These are phyloP conservation scores for Dacryopinax spathularia DNA, from an alignment of 768 basidiomycete species.

Conservation along the genomic window DNA sequence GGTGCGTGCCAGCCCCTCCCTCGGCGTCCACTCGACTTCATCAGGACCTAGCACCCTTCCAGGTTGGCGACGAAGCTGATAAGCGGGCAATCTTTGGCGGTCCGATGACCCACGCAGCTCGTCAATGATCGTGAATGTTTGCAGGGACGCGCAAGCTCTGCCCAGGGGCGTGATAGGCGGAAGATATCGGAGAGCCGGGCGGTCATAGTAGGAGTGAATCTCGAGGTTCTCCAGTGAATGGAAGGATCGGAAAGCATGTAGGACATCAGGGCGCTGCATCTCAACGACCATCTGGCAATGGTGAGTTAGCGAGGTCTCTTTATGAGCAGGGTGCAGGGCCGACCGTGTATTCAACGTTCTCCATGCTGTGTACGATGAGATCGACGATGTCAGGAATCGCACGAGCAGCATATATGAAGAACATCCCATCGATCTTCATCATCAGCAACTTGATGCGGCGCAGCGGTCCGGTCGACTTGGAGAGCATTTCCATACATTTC, in stretches of 20 bases:
- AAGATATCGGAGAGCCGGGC: not conserved
- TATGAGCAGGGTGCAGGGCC: not conserved
- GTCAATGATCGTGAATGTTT: not conserved
- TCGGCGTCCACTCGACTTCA: not conserved
- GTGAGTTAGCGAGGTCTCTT: not conserved
- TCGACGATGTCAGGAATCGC: not conserved
- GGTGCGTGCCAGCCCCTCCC: not conserved
- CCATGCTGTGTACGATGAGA: not conserved
- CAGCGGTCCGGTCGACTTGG: not conserved
- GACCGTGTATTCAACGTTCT: not conserved
- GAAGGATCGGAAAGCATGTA: not conserved
- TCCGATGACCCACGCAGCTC: constrained; percentile 1
- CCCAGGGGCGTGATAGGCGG: not conserved
- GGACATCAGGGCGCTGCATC: not conserved
- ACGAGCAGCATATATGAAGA: not conserved
- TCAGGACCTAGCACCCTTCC: not conserved
- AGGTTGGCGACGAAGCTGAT: not conserved
- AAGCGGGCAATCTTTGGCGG: not conserved
- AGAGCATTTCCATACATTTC: not conserved
- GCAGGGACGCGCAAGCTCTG: not conserved
- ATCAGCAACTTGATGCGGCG: not conserved
- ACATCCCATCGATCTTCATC: not conserved
- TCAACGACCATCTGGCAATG: not conserved
- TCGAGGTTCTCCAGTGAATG: not conserved
- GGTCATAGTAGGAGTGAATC: not conserved